These are phyloP conservation scores for Nepenthes alata DNA, from an alignment of 179 eudicot genomes.

Conservation along the genomic window DNA sequence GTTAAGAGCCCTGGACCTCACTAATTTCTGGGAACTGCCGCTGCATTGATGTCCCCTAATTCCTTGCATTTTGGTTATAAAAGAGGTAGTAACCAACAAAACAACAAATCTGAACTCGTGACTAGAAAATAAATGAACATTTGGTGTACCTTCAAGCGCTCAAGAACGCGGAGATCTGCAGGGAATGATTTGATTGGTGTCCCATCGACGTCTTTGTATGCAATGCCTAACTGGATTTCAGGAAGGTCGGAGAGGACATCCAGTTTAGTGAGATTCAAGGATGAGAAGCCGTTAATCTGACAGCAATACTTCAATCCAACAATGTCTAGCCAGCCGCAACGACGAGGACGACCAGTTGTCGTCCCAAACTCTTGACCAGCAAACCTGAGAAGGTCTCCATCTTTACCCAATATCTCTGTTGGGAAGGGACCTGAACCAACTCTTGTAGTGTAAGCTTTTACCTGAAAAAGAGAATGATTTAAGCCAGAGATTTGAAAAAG, in stretches of 20 bases:
- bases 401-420: constrained; percentile 76
- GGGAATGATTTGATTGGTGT: constrained; percentile 67
- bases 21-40: no score
- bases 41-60: no score
- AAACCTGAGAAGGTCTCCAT: constrained; percentile 70
- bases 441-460: constrained; percentile 93
- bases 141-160: constrained; percentile 64
- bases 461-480: constrained; percentile 29
- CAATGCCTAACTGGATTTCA: constrained; percentile 76
- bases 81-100: neutral
- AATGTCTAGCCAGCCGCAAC: constrained; percentile 97
- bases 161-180: constrained; percentile 63
- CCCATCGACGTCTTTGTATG: constrained; percentile 63
- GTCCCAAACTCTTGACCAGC: constrained; percentile 98
- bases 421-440: constrained; percentile 99
- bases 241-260: constrained; percentile 84
- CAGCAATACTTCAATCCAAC: constrained; percentile 73
- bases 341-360: constrained; percentile 93
- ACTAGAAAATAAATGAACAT: neutral
- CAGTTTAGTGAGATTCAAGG: constrained; percentile 87
- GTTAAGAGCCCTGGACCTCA: no score
- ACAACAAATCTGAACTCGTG: neutral
- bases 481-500: neutral
- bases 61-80: no score
- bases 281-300: constrained; percentile 82